These are phyloP conservation scores for Skeletonema grethae DNA, from an alignment of 108 stramenopile genomes.

Conservation along the genomic window DNA sequence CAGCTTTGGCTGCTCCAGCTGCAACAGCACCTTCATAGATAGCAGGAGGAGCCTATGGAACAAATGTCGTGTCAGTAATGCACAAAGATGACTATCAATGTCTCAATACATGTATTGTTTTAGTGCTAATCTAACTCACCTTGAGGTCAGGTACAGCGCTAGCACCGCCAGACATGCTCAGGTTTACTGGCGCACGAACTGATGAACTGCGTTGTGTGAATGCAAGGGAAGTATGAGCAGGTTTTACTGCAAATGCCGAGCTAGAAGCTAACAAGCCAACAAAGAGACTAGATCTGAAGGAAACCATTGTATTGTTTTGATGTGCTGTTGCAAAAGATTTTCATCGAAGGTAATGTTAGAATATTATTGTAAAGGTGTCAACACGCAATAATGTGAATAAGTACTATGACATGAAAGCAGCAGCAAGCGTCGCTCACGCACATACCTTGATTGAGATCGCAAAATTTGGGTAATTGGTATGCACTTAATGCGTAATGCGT, in stretches of 20 bases:
- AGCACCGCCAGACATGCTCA: slow-evolving; percentile 63
- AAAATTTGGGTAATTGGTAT: too few species aligned
- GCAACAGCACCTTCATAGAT: slow-evolving; percentile 81
- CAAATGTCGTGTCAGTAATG: not conserved
- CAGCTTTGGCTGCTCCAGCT: slow-evolving; percentile 79
- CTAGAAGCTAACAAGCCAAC: slow-evolving; percentile 42
- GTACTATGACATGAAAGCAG: too few species aligned
- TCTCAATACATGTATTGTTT: not conserved
- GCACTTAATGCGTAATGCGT: too few species aligned
- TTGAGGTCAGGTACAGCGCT: slow-evolving; percentile 51
- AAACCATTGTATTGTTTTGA: slow-evolving; percentile 23
- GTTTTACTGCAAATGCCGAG: slow-evolving; percentile 46
- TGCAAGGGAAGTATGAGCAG: slow-evolving; percentile 21
- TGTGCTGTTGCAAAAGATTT: not conserved
- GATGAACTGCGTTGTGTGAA: slow-evolving; percentile 22
- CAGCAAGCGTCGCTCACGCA: too few species aligned
- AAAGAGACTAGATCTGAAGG: slow-evolving; percentile 36
- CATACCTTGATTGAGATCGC: too few species aligned
- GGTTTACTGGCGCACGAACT: slow-evolving; percentile 31
- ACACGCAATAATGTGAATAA: too few species aligned
- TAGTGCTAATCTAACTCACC: slow-evolving; percentile 24
- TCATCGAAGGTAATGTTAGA: not conserved
- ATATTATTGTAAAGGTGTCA: too few species aligned
- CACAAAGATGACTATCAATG: not conserved
- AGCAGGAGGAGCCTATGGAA: slow-evolving; percentile 63